Conservation (phyloP, 495 filamentous ascomycete species). For the Choiromyces venosus region DNA sequence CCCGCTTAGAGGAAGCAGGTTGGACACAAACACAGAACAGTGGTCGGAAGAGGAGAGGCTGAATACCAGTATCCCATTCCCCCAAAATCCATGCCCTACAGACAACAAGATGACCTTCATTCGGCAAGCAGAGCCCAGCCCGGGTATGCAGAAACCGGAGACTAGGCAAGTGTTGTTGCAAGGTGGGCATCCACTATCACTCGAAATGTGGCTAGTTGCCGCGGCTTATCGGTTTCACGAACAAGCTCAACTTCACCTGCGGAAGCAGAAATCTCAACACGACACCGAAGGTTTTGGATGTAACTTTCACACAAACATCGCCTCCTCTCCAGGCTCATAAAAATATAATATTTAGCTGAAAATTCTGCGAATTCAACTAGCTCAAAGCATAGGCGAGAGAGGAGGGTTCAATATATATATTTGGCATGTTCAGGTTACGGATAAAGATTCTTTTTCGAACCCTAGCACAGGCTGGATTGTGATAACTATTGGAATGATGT, state of each 20-base stretch:
- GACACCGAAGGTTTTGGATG: background rate
- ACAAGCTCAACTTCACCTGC: background rate
- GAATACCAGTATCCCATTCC: background rate
- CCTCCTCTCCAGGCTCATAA: background rate
- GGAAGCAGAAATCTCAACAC: background rate
- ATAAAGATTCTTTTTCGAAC: too few species aligned
- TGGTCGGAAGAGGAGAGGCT: background rate
- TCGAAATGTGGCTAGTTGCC: background rate
- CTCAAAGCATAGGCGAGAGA: background rate
- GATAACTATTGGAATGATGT: too few species aligned
- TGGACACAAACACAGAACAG: background rate
- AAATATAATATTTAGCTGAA: background rate
- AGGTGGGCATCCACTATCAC: background rate
- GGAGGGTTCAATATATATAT: too few species aligned
- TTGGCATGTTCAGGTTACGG: too few species aligned
- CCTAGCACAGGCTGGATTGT: too few species aligned
- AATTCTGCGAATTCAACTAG: background rate
- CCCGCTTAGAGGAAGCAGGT: background rate
- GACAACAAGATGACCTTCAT: background rate
- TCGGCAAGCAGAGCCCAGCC: background rate
- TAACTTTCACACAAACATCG: background rate
- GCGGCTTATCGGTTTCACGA: background rate
- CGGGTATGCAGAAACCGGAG: background rate
- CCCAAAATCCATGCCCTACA: background rate
- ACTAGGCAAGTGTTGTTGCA: background rate